Base-by-base conservation (phyloP, 352 stramenopile species). In the Globisporangium radiosum region DNA sequence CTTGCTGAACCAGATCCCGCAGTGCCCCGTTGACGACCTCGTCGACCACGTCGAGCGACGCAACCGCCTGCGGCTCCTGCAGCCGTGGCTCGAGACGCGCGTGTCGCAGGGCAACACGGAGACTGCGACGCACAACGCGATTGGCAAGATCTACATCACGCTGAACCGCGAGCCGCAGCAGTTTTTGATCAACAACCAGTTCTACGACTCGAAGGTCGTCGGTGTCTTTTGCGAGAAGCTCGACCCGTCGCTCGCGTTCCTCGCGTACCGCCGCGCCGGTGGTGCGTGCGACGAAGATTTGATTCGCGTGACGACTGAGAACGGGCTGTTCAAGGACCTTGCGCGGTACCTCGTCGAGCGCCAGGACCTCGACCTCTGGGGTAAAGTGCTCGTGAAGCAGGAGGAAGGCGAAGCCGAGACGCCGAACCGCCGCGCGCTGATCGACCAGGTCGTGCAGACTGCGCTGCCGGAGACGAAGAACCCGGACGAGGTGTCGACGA, bases 61-160 rank as follows among this genome's bases (percentile, higher is more conserved):
- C 55, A 99, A 99, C 82, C 95, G 97, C 60, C 87, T 99, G 59
- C 94, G 97, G 62, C 81, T 99, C 62, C 78, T 99, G 42, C 97
- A 99, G 81, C 95, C 96, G 42, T 99, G 97, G 96, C 87, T 99
- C 39, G 98, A 99, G 82, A 97, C 96, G 25, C 96, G 97, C 73
- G 94, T 99, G 59, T 93, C 96, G 14, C 98, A 98, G 74, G 97
- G 97, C 60, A 99, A 98, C 75, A 99, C 96, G 11, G 97, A 99
- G 69, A 95, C 95, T 36, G 96, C 96, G 42, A 99, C 97, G 14
- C 98, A 99, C 87, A 99, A 99, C 72, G 97, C 97, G 44, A 94
- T 99, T 51, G 98, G 97, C 75, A 99, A 99, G 90, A 99, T 99
- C 76, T 99, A 99, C 86, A 97, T 99, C 52, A 99, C 97, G 42